Base-by-base conservation (phyloP, 1,284 basidiomycete species). In the Schizophyllum amplum region DNA sequence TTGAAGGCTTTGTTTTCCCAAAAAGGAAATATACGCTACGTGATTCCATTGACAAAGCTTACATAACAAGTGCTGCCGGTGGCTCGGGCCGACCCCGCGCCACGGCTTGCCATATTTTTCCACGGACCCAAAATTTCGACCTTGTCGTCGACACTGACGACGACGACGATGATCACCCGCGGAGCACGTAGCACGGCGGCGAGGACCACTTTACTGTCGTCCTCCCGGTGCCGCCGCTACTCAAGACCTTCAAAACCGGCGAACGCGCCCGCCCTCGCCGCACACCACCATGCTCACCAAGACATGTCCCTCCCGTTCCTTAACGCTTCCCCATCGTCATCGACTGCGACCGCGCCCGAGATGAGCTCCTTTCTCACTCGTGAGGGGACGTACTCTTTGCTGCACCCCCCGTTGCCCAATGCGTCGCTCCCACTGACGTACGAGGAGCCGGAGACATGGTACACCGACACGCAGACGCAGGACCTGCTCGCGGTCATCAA, bases 401-500 rank as follows among this genome's bases (percentile, higher is more conserved):
- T 42, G 13, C 33, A 9, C 11, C 33, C 33, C 13, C 33, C 33
- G 2, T 42, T 42, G 17, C 84, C 86, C 0, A 66, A 66, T 23
- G 78, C 79, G 62, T 17, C 33, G 33, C 17, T 17, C 33, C 4
- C 33, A 42, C 11, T 17, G 17, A 42, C 33, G 2, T 17, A 9
- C 3, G 33, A n/a, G n/a, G n/a, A 42, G 17, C 33, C 33, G 13
- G 33, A 42, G 33, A 42, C 33, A 17, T 82, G 86, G 76, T 84
- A 87, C 71, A 75, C 78, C 9, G 79, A 86, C 65, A 80, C 86
- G 0, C 66, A 73, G 0, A 82, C 84, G 0, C 82, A 85, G 48
- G 87, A 92, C 66, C 75, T 80, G 52, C 68, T 90, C 11, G 82
- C 87, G 0, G 78, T 92, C 61, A 87, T 94, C 69, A 84, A 89